Percentiles rank a stretch among this genome's conserved stretches.
Conservation (phyloP, 305 asterid species). For the Withania somnifera region DNA sequence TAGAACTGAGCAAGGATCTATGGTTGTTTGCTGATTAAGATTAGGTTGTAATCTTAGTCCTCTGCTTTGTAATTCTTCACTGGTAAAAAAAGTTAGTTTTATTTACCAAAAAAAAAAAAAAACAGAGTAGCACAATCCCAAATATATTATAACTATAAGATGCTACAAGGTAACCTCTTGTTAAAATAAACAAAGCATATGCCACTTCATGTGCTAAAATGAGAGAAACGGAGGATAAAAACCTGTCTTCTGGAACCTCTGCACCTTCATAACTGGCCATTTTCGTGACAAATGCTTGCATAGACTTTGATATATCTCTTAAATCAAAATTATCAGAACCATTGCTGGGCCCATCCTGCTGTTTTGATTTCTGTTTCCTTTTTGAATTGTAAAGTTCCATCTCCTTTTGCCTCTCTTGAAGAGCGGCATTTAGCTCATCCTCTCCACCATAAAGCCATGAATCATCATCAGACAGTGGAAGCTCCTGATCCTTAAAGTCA, state of each 20-base stretch:
- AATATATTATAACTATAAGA: background rate
- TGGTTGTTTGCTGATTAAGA: no score
- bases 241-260: slow-evolving; percentile 75
- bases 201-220: background rate
- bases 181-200: background rate
- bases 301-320: slow-evolving; percentile 69
- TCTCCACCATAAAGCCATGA: slow-evolving; percentile 91
- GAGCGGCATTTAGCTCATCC: slow-evolving; percentile 73
- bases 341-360: slow-evolving; percentile 40
- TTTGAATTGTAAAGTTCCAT: slow-evolving; percentile 56
- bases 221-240: slow-evolving; percentile 10
- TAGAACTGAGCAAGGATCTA: no score
- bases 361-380: slow-evolving; percentile 48
- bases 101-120: no score
- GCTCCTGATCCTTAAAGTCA: slow-evolving; percentile 51
- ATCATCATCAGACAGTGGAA: slow-evolving; percentile 87
- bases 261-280: slow-evolving; percentile 86
- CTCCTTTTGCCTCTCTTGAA: slow-evolving; percentile 84
- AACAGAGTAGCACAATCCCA: background rate
- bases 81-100: no score
- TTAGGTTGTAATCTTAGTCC: no score
- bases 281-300: slow-evolving; percentile 66
- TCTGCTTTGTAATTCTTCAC: no score
- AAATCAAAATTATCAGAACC: slow-evolving; percentile 47
- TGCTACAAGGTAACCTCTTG: background rate